A percentile compares a stretch with the other conserved stretches of the same genome.
phyloP scores from a whole-genome alignment of 768 basidiomycete species.

The Naganishia onofrii region DNA sequence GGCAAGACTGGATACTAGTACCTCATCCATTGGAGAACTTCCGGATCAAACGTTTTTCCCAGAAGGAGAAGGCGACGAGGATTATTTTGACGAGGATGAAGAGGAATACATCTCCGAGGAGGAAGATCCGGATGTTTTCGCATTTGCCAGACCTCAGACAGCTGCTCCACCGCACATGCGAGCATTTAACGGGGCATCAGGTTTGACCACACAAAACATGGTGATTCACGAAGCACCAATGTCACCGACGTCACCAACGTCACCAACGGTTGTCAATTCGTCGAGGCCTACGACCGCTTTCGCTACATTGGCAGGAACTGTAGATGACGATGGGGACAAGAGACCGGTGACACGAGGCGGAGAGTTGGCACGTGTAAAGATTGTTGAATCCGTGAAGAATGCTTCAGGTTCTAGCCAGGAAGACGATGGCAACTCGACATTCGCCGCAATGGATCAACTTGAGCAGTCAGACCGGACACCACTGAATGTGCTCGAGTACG shows the following conservation, averaged over 20 bases:
- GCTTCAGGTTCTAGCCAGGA: background rate
- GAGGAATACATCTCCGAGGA: slow-evolving; percentile 25
- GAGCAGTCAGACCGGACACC: background rate
- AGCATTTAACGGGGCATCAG: background rate
- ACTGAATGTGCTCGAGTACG: slow-evolving; percentile 1
- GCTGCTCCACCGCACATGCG: slow-evolving; percentile 39
- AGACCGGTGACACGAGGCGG: slow-evolving; percentile 8
- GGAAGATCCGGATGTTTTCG: slow-evolving; percentile 83
- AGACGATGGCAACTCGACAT: slow-evolving; percentile 3
- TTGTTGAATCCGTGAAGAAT: slow-evolving; percentile 13
- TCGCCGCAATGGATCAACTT: slow-evolving; percentile 17
- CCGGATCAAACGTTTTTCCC: slow-evolving; percentile 51
- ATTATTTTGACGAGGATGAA: slow-evolving; percentile 20
- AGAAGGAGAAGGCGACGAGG: slow-evolving; percentile 30
- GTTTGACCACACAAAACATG: background rate
- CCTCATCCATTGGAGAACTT: slow-evolving; percentile 43
- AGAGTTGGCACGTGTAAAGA: background rate
- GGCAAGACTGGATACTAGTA: slow-evolving; percentile 41
- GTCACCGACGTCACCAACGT: background rate
- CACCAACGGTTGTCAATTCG: slow-evolving; percentile 4
- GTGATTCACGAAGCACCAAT: background rate
- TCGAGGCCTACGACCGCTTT: slow-evolving; percentile 6
- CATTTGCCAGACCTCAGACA: slow-evolving; percentile 81
- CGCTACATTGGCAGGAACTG: background rate
- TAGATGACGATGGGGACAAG: slow-evolving; percentile 5